Base-by-base conservation (phyloP, 2,329 filamentous ascomycete species). In the Paecilomyces fulvus region DNA sequence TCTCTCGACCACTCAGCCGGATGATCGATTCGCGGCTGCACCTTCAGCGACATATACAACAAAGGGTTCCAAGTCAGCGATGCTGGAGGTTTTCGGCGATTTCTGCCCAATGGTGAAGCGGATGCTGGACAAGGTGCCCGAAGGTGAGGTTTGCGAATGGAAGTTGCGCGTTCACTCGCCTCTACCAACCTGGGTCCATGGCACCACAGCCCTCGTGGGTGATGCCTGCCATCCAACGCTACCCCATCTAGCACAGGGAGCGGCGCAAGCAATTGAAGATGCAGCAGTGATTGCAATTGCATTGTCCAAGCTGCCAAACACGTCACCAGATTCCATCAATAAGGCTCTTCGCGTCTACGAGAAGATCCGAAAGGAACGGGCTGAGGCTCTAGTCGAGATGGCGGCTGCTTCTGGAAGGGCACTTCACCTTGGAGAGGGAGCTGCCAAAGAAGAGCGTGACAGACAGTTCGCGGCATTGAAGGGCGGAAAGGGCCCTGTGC, bases 91-190 rank as follows among this genome's bases (percentile, higher is more conserved):
- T 0, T 88, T 81, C 63, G 68, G 67, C 1, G 81, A 82, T 56
- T 88, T 85, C 66, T 84, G 81, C 56, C 83, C 83, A 1, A 78
- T 80, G 65, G 77, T 87, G 2, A 79, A 80, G 58, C 76, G 79
- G 21, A 80, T 87, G 79, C 73, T 87, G 12, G 74, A 83, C 58
- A 73, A 83, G 14, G 83, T 86, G 0, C 83, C 83, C 0, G 80
- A 83, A 50, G 83, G 83, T n/a, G 83, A 84, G 60, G 79, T 88
- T 4, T 82, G 83, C 61, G 84, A 88, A 66, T 88, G 85, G 82
- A 84, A 83, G 61, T 71, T 88, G 49, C 75, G 83, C 25, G 80
- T 83, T 3, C 83, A 87, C 64, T 78, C 81, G 37, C 83, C 83
- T 0, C 69, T 88, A 3, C 79, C 80, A 0, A 84, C 81, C 3